Evolutionary conservation across 1,284 basidiomycete species (phyloP).

Genomic region (Pseudomicrostroma phylloplanum): DNA sequence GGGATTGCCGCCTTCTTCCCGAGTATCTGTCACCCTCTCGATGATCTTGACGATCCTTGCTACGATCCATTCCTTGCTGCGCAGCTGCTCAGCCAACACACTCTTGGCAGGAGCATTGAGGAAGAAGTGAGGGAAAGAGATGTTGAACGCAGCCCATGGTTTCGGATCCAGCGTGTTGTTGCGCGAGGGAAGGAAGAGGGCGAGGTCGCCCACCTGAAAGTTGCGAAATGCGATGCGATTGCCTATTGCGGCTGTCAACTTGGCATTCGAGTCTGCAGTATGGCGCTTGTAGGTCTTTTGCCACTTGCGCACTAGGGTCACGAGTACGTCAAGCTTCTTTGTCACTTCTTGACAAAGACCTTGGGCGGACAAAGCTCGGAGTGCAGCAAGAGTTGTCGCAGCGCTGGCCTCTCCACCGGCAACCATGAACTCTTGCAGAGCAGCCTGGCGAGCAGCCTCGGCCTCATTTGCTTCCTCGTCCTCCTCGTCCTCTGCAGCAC

Average conservation of each 20-base stretch:
- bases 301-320: constrained; percentile 84
- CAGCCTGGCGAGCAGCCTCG: constrained; percentile 16
- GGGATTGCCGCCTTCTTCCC: constrained; percentile 39
- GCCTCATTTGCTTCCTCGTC: constrained; percentile 1
- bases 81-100: constrained; percentile 68
- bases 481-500: constrained; percentile 3
- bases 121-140: constrained; percentile 95
- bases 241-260: constrained; percentile 21
- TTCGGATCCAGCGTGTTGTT: constrained; percentile 62
- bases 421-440: constrained; percentile 30
- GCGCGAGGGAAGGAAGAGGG: constrained; percentile 87
- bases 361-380: constrained; percentile 3
- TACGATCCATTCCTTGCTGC: constrained; percentile 74
- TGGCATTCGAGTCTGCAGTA: constrained; percentile 64
- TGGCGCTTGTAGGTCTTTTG: constrained; percentile 70
- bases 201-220: constrained; percentile 61
- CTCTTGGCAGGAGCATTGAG: constrained; percentile 67
- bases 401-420: constrained; percentile 21
- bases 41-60: constrained; percentile 82
- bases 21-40: constrained; percentile 60
- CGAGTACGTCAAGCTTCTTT: constrained; percentile 59
- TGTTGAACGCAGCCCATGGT: constrained; percentile 46
- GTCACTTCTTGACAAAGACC: constrained; percentile 68
- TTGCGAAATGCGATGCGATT: constrained; percentile 54
- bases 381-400: constrained; percentile 23